Evolutionary conservation across 2,329 filamentous ascomycete species (phyloP).

Genomic region (Penicillium sp.): DNA sequence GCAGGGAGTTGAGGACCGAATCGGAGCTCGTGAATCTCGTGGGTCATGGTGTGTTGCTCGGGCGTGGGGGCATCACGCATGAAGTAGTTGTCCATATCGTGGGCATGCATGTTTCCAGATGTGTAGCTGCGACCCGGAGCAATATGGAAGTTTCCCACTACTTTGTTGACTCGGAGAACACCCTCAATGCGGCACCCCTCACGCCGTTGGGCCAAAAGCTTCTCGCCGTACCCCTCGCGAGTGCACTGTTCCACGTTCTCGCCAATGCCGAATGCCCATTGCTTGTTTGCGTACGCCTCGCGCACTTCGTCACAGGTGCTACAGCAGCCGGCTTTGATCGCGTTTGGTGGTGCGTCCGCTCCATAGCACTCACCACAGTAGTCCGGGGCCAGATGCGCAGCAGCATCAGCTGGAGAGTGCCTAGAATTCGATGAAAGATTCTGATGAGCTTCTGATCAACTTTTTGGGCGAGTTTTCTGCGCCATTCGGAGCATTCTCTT

Average conservation of each 20-base stretch:
- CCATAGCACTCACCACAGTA: conserved; percentile 97
- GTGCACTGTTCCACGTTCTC: conserved; percentile 94
- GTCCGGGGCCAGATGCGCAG: conserved; percentile 79
- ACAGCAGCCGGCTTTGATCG: conserved; percentile 84
- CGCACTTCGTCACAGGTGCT: conserved; percentile 96
- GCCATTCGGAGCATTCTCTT: conserved; percentile 1
- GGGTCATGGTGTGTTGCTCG: conserved; percentile 81
- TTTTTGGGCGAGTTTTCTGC: not conserved
- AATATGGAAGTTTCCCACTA: conserved; percentile 97
- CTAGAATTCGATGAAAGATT: conserved; percentile 43
- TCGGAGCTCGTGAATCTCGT: conserved; percentile 83
- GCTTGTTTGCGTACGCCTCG: conserved; percentile 85
- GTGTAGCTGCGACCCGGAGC: conserved; percentile 95
- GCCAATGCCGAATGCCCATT: conserved; percentile 92
- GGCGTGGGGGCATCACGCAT: conserved; percentile 63
- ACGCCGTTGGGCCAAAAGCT: conserved; percentile 80
- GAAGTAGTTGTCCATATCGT: conserved; percentile 96
- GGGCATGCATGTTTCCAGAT: conserved; percentile 94
- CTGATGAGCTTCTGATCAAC: conserved; percentile 12
- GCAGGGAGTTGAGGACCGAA: conserved; percentile 92
- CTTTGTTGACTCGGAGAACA: conserved; percentile 92
- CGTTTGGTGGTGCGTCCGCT: conserved; percentile 71
- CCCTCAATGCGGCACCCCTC: conserved; percentile 97
- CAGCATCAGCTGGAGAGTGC: conserved; percentile 68
- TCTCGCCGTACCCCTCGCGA: conserved; percentile 90